phyloP scores from a whole-genome alignment of 1,139 yeast genomes.

The Geotrichum cucujoidarum region DNA sequence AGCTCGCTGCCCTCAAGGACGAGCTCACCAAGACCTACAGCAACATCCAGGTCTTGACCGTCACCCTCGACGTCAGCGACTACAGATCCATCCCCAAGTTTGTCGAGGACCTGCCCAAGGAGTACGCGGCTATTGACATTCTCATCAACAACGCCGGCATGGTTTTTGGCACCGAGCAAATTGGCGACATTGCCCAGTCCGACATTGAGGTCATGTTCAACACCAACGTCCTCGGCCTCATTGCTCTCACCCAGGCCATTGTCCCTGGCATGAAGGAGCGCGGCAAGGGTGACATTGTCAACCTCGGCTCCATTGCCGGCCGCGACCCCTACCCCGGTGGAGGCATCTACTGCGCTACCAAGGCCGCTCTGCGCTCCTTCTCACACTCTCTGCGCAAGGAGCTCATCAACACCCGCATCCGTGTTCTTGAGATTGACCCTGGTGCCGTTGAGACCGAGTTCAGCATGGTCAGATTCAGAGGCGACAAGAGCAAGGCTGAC shows the following conservation, averaged over 20 bases:
- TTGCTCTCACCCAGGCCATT: conserved; percentile 60
- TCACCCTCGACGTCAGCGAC: conserved; percentile 57
- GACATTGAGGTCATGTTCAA: conserved; percentile 63
- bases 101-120: conserved; percentile 42
- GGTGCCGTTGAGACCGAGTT: conserved; percentile 89
- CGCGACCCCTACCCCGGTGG: conserved; percentile 84
- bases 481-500: conserved; percentile 64
- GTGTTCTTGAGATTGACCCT: conserved; percentile 82
- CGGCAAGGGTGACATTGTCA: conserved; percentile 70
- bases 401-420: conserved; percentile 61
- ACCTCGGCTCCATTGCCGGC: conserved; percentile 84
- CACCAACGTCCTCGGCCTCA: conserved; percentile 70
- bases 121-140: conserved; percentile 42
- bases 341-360: conserved; percentile 82
- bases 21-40: conserved; percentile 47
- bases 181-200: conserved; percentile 50
- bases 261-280: conserved; percentile 48
- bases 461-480: conserved; percentile 67
- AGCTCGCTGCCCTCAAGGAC: conserved; percentile 42
- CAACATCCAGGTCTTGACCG: conserved; percentile 42
- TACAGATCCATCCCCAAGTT: conserved; percentile 45
- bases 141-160: conserved; percentile 79
- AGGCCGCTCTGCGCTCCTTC: conserved; percentile 75
- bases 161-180: conserved; percentile 63
- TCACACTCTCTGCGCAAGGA: conserved; percentile 75